Percentiles rank a stretch among this genome's conserved stretches.
phyloP scores from a whole-genome alignment of 208 protist species.

The Trypanosomatidae sp. region DNA sequence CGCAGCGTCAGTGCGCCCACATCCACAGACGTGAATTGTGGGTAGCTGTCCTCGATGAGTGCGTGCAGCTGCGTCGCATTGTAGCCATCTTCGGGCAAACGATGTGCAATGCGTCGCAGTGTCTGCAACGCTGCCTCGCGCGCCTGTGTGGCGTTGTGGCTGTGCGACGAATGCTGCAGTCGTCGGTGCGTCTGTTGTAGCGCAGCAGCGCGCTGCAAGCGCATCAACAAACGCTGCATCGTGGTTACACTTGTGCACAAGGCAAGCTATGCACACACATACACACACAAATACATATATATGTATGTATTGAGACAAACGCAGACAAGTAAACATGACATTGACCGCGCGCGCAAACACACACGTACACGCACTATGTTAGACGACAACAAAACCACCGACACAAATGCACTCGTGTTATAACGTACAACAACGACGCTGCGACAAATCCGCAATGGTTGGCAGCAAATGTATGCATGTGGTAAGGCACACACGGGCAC shows the following conservation, averaged over 20 bases:
- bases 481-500: too few species aligned
- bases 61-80: constrained; percentile 39
- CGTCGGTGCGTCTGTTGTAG: neutral
- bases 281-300: neutral
- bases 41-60: constrained; percentile 41
- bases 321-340: neutral
- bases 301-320: neutral
- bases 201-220: neutral
- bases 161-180: too few species aligned
- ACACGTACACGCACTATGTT: too few species aligned
- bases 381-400: too few species aligned
- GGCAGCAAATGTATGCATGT: too few species aligned
- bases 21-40: constrained; percentile 19
- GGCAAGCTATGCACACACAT: neutral
- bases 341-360: too few species aligned
- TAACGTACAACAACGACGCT: too few species aligned
- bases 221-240: neutral
- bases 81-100: constrained; percentile 18
- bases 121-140: neutral
- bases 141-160: neutral
- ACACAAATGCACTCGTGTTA: too few species aligned
- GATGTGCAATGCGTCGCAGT: constrained; percentile 20
- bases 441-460: too few species aligned
- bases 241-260: neutral
- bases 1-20: constrained; percentile 29